A percentile compares a stretch with the other conserved stretches of the same genome.
Conservation (phyloP, 140 eudicot species). For the Stevia rebaudiana region DNA sequence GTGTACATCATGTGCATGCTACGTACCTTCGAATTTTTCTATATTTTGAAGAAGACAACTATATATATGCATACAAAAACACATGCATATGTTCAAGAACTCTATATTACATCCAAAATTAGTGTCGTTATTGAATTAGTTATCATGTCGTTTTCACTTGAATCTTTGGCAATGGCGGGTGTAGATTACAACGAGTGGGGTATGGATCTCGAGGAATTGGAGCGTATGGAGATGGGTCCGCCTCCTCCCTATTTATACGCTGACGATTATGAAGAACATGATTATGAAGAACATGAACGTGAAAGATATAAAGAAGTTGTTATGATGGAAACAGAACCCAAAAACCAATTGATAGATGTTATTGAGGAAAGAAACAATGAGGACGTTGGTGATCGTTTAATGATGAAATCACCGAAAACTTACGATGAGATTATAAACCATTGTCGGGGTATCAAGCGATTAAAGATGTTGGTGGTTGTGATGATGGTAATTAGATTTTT, state of each 20-base stretch:
- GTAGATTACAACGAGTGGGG: conserved; percentile 24
- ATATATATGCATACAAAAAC: not conserved
- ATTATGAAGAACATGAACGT: no score
- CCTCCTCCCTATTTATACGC: conserved; percentile 35
- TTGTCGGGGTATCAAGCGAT: conserved; percentile 3
- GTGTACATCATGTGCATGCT: no score
- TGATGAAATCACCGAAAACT: not conserved
- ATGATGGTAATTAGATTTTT: conserved; percentile 7
- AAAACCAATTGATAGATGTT: conserved; percentile 14
- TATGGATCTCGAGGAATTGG: conserved; percentile 33
- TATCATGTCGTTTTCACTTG: conserved; percentile 35
- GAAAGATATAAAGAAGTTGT: not conserved
- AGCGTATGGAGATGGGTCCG: conserved; percentile 8
- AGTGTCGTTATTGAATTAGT: not conserved
- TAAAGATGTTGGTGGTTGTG: conserved; percentile 4
- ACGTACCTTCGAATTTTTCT: not conserved
- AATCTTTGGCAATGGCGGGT: conserved; percentile 53
- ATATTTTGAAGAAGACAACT: not conserved
- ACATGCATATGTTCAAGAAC: not conserved
- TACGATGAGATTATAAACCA: not conserved
- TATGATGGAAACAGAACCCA: not conserved
- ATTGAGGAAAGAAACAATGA: not conserved
- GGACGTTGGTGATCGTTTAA: conserved; percentile 8
- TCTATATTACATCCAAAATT: not conserved
- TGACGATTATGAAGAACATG: conserved; percentile 19